Conservation (phyloP, 495 filamentous ascomycete genomes). For the Pyrenula massariospora region DNA sequence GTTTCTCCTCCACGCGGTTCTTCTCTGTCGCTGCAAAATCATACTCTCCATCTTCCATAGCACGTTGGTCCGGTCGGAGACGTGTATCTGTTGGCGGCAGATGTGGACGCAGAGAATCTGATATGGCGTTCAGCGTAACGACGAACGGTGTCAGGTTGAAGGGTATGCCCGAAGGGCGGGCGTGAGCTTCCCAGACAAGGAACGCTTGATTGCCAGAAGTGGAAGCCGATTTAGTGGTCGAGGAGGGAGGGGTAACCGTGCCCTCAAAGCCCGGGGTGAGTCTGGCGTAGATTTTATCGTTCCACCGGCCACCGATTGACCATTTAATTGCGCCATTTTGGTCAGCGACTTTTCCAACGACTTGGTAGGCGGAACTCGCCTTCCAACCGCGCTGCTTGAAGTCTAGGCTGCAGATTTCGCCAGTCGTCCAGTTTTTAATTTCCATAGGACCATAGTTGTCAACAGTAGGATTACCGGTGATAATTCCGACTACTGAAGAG, state of each 20-base stretch:
- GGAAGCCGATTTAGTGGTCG: constrained; percentile 8
- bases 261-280: constrained; percentile 84
- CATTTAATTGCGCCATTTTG: constrained; percentile 62
- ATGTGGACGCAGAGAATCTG: constrained; percentile 57
- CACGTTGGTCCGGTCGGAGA: constrained; percentile 86
- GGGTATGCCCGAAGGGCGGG: constrained; percentile 70
- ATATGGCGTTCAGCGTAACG: constrained; percentile 81
- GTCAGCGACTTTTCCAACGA: constrained; percentile 74
- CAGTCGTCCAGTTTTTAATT: constrained; percentile 91
- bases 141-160: constrained; percentile 98
- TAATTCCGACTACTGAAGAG: constrained; percentile 94
- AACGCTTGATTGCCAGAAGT: constrained; percentile 58
- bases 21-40: constrained; percentile 88
- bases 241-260: constrained; percentile 44
- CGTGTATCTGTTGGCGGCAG: constrained; percentile 88
- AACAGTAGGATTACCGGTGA: constrained; percentile 91
- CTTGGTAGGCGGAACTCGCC: constrained; percentile 76
- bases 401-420: constrained; percentile 79
- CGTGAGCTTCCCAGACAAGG: constrained; percentile 82
- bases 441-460: constrained; percentile 98
- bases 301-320: constrained; percentile 91
- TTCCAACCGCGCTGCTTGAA: constrained; percentile 97
- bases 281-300: constrained; percentile 92
- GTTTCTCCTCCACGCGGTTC: constrained; percentile 88
- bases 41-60: constrained; percentile 96